phyloP scores from a whole-genome alignment of 192 early-diverging fungal species.

The Funneliformis geosporum region DNA sequence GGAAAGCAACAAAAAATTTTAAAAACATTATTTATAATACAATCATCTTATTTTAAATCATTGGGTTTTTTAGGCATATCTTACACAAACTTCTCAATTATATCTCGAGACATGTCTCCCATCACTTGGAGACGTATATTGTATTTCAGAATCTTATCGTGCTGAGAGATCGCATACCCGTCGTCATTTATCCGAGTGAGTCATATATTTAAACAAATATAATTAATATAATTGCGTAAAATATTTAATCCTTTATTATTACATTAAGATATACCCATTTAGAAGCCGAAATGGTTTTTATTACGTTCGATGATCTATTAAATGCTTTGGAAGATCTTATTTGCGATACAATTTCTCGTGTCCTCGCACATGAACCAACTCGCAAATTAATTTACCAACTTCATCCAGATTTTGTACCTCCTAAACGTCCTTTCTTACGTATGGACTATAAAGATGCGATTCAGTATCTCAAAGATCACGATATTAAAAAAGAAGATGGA shows the following conservation, averaged over 20 bases:
- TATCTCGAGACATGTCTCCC: constrained; percentile 97
- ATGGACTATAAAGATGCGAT: constrained; percentile 98
- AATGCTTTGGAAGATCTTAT: constrained; percentile 88
- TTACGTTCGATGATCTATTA: constrained; percentile 89
- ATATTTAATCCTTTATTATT: neutral
- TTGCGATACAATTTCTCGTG: constrained; percentile 75
- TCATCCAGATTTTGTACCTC: constrained; percentile 87
- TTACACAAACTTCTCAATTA: constrained; percentile 98
- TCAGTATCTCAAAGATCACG: constrained; percentile 86
- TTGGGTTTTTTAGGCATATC: constrained; percentile 67
- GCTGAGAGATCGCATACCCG: constrained; percentile 98
- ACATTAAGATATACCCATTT: constrained; percentile 78
- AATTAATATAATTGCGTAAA: neutral
- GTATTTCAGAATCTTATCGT: constrained; percentile 94
- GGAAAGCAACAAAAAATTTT: constrained; percentile 1
- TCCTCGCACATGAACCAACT: constrained; percentile 75
- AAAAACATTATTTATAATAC: neutral
- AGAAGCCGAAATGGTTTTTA: constrained; percentile 96
- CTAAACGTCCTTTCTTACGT: constrained; percentile 84
- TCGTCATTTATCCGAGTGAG: constrained; percentile 85
- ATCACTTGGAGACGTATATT: constrained; percentile 94
- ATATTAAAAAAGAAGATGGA: constrained; percentile 89
- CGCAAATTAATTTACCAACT: constrained; percentile 81
- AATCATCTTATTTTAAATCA: constrained; percentile 27
- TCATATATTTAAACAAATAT: neutral